A percentile compares a stretch with the other conserved stretches of the same genome.
These are phyloP conservation scores for Gamsiella multidivaricata DNA, from an alignment of 192 early-diverging fungal genomes.

Conservation along the genomic window DNA sequence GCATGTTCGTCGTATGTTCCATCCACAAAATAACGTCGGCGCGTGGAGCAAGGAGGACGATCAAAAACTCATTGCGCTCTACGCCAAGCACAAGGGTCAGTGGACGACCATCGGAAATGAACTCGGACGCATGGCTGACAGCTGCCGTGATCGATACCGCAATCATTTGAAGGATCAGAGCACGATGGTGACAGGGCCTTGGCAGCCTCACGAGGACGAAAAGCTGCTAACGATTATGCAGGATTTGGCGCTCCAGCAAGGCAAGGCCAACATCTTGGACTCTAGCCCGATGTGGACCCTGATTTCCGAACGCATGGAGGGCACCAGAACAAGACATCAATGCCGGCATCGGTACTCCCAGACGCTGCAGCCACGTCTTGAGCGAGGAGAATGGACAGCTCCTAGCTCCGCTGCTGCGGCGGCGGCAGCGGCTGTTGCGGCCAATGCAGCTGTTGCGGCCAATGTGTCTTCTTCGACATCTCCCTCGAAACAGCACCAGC, in stretches of 20 bases:
- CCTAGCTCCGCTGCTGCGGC: constrained; percentile 49
- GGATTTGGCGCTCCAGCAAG: constrained; percentile 47
- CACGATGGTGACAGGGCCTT: constrained; percentile 49
- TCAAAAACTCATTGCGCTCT: constrained; percentile 38
- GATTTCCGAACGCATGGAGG: constrained; percentile 52
- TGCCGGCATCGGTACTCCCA: constrained; percentile 52
- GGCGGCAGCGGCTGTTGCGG: constrained; percentile 44
- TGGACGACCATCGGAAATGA: constrained; percentile 55
- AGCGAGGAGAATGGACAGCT: constrained; percentile 51
- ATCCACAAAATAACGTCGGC: constrained; percentile 52
- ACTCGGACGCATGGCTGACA: constrained; percentile 49
- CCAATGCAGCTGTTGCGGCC: constrained; percentile 39
- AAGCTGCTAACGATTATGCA: constrained; percentile 45
- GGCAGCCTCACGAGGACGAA: constrained; percentile 51
- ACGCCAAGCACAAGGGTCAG: constrained; percentile 40
- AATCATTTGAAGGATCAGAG: constrained; percentile 47
- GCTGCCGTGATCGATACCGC: constrained; percentile 53
- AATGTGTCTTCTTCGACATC: constrained; percentile 10
- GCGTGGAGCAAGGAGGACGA: constrained; percentile 57
- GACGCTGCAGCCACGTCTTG: constrained; percentile 47
- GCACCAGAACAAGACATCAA: constrained; percentile 47
- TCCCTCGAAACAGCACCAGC: constrained; percentile 10
- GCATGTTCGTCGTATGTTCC: constrained; percentile 54
- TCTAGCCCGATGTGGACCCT: constrained; percentile 53
- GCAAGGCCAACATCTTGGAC: constrained; percentile 45